Percentiles rank a stretch among this genome's conserved stretches.
Conservation (phyloP, 371 early-diverging fungal genomes). For the Racocetra persica region DNA sequence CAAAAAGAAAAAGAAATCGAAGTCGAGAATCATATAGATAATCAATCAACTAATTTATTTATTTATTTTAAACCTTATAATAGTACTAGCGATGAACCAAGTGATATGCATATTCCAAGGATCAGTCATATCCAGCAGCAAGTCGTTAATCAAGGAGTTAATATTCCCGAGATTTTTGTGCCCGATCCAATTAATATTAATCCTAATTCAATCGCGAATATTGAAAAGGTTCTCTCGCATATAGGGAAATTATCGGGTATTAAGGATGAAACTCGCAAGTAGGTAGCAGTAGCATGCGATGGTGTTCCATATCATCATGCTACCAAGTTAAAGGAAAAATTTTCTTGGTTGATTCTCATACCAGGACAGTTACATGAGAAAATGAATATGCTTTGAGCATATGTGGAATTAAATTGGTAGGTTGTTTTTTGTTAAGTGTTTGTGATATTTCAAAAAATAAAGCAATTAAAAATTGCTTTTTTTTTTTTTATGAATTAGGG, state of each 20-base stretch:
- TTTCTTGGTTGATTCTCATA: slow-evolving; percentile 29
- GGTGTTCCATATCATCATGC: slow-evolving; percentile 17
- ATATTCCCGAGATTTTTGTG: slow-evolving; percentile 11
- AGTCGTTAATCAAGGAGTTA: slow-evolving; percentile 12
- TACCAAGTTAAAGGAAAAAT: slow-evolving; percentile 3
- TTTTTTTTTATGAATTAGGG: too few species aligned
- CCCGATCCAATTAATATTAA: slow-evolving; percentile 36
- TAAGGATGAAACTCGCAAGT: slow-evolving; percentile 24
- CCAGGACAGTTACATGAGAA: slow-evolving; percentile 8
- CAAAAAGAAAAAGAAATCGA: slow-evolving; percentile 18
- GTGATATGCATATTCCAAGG: neutral
- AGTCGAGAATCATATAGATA: neutral
- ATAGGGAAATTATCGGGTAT: slow-evolving; percentile 32
- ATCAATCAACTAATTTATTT: slow-evolving; percentile 1
- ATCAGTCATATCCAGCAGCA: slow-evolving; percentile 5
- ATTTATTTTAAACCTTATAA: slow-evolving; percentile 32
- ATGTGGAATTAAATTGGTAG: slow-evolving; percentile 23
- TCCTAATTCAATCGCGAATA: slow-evolving; percentile 25
- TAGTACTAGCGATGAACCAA: neutral
- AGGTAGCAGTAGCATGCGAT: slow-evolving; percentile 14
- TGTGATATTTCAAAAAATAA: too few species aligned
- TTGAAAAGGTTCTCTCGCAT: slow-evolving; percentile 32
- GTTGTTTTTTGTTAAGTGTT: too few species aligned
- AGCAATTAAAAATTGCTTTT: too few species aligned
- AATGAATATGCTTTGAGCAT: slow-evolving; percentile 23